A percentile compares a stretch with the other conserved stretches of the same genome.
Evolutionary conservation across 805 yeast genomes (phyloP).

Genomic region (Starmerella potacharoeniae): DNA sequence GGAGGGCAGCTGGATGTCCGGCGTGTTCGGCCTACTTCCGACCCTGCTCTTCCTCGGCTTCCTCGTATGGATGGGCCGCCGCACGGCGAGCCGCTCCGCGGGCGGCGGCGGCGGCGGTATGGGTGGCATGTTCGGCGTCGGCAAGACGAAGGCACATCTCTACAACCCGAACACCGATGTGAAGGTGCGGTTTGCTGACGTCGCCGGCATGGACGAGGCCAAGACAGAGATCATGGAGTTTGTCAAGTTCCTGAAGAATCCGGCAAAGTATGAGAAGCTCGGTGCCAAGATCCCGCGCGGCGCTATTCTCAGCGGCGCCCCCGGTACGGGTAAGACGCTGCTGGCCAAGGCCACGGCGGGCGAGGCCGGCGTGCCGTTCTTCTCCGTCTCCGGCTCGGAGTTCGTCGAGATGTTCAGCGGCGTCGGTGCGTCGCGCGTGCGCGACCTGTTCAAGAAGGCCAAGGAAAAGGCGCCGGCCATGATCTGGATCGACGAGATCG

Average conservation of each 20-base stretch:
- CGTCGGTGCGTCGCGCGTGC: slow-evolving; percentile 90
- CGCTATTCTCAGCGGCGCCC: slow-evolving; percentile 88
- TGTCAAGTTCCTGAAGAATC: slow-evolving; percentile 77
- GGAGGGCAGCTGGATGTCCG: slow-evolving; percentile 51
- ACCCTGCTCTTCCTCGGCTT: slow-evolving; percentile 75
- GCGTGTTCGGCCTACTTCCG: slow-evolving; percentile 63
- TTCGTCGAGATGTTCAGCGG: slow-evolving; percentile 97
- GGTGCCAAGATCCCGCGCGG: slow-evolving; percentile 96
- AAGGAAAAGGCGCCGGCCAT: slow-evolving; percentile 84
- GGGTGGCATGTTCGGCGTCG: slow-evolving; percentile 64
- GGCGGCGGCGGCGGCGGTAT: slow-evolving; percentile 44
- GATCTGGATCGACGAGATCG: slow-evolving; percentile 87
- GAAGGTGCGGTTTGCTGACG: slow-evolving; percentile 73
- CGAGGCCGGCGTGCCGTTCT: slow-evolving; percentile 89
- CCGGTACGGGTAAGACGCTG: slow-evolving; percentile 93
- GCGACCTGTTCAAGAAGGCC: slow-evolving; percentile 84
- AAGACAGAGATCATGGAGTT: slow-evolving; percentile 93
- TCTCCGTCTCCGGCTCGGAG: slow-evolving; percentile 85
- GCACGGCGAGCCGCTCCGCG: slow-evolving; percentile 30
- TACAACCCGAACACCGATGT: slow-evolving; percentile 78
- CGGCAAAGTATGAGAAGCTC: slow-evolving; percentile 67
- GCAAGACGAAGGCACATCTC: slow-evolving; percentile 54
- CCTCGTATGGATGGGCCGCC: slow-evolving; percentile 49
- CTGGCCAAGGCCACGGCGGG: slow-evolving; percentile 94
- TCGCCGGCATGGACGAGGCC: slow-evolving; percentile 91